phyloP scores from a whole-genome alignment of 352 stramenopile species.

The Phytophthora meadii region DNA sequence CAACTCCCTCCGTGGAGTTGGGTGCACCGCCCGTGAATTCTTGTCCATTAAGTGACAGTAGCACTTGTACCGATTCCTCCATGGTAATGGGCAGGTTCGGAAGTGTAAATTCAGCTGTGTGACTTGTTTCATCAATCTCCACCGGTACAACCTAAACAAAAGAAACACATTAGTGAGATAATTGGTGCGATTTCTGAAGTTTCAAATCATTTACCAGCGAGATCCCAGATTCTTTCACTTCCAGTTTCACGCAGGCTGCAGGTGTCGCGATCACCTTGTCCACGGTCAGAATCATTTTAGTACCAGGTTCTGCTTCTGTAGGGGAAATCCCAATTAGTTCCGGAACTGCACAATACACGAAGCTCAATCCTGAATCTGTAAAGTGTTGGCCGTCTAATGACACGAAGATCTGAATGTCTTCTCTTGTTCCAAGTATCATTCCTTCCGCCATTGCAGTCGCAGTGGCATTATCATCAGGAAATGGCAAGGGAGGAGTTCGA shows the following conservation, averaged over 20 bases:
- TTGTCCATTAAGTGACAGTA: slow-evolving; percentile 45
- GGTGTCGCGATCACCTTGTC: slow-evolving; percentile 24
- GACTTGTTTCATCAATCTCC: slow-evolving; percentile 27
- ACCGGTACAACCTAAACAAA: slow-evolving; percentile 34
- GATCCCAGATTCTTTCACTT: slow-evolving; percentile 12
- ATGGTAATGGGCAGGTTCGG: slow-evolving; percentile 29
- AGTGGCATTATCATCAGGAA: slow-evolving; percentile 30
- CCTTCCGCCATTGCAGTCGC: slow-evolving; percentile 34
- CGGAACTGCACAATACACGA: slow-evolving; percentile 33
- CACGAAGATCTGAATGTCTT: slow-evolving; percentile 64
- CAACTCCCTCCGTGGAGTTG: neutral
- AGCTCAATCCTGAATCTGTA: slow-evolving; percentile 29
- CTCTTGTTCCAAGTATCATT: slow-evolving; percentile 32
- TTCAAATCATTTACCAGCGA: slow-evolving; percentile 31
- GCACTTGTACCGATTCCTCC: slow-evolving; percentile 28
- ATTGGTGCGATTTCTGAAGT: no score
- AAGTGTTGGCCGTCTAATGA: slow-evolving; percentile 60
- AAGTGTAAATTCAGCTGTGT: slow-evolving; percentile 35
- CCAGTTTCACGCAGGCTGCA: slow-evolving; percentile 32
- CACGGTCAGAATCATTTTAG: slow-evolving; percentile 29
- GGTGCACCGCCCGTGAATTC: slow-evolving; percentile 28
- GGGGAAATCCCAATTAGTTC: slow-evolving; percentile 22
- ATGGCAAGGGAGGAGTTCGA: slow-evolving; percentile 47
- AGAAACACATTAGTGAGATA: slow-evolving; percentile 3
- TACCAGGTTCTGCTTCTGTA: slow-evolving; percentile 27